Conservation (phyloP, 768 basidiomycete genomes). For the Epithele typhae region DNA sequence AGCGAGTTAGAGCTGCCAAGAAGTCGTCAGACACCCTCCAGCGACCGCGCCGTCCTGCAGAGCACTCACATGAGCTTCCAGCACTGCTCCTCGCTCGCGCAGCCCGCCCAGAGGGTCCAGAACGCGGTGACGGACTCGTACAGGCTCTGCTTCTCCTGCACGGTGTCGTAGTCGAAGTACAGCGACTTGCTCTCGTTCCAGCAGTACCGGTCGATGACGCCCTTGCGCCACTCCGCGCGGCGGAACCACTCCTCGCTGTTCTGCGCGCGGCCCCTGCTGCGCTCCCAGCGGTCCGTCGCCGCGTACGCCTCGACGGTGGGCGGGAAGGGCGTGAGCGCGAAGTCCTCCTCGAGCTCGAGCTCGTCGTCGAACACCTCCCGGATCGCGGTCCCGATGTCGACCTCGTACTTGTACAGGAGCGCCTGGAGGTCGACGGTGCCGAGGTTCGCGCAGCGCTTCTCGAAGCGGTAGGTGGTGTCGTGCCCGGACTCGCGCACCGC, state of each 20-base stretch:
- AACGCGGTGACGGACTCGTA: slow-evolving; percentile 97
- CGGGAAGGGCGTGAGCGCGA: slow-evolving; percentile 88
- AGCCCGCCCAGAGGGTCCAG: slow-evolving; percentile 97
- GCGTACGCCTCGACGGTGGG: slow-evolving; percentile 69
- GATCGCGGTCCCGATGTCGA: slow-evolving; percentile 98
- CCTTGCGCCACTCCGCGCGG: slow-evolving; percentile 77
- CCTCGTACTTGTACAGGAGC: slow-evolving; percentile 96
- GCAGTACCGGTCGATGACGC: slow-evolving; percentile 87
- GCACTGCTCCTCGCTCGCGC: slow-evolving; percentile 93
- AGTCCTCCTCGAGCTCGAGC: slow-evolving; percentile 90
- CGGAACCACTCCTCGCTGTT: slow-evolving; percentile 90
- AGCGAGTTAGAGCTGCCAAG: slow-evolving; percentile 79
- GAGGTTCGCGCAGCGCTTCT: slow-evolving; percentile 95
- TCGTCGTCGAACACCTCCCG: slow-evolving; percentile 92
- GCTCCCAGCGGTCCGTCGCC: slow-evolving; percentile 48
- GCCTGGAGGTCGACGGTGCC: slow-evolving; percentile 96
- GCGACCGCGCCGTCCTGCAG: too few relatives aligned
- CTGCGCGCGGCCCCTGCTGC: slow-evolving; percentile 58
- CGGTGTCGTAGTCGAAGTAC: slow-evolving; percentile 97
- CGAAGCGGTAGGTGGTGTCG: slow-evolving; percentile 95
- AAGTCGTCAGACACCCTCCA: too few relatives aligned
- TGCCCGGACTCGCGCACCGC: slow-evolving; percentile 95
- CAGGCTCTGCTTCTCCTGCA: slow-evolving; percentile 82
- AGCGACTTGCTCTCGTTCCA: slow-evolving; percentile 96
- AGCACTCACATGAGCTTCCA: slow-evolving; percentile 84